Evolutionary conservation across 2,329 filamentous ascomycete species (phyloP), one percentile per base, ranked within the genome.

Genomic region (Scedosporium minutisporum): DNA sequence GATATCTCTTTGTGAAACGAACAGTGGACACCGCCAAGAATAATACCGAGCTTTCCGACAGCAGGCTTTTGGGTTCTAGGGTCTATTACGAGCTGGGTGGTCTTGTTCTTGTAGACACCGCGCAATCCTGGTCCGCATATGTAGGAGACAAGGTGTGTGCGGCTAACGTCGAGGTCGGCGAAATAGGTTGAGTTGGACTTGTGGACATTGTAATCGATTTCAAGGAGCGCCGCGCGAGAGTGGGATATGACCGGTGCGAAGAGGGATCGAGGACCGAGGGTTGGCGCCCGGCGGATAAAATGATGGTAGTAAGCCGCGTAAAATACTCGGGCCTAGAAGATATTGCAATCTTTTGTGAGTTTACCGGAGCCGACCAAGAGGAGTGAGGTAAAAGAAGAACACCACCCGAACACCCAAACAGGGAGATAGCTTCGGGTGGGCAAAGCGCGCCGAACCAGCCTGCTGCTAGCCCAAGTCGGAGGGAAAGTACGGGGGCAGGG

Each of bases 161-260:
- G 89, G 46, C 88, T 86, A 64, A 93, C 83, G 74, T 96, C 92
- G 67, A 96, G 85, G 74, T 96, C 91, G 67, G 86, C 80, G 72
- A 96, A 96, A 78, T 96, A 96, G 33, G 92, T 96, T 68, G 84
- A 86, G 77, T 92, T 91, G 65, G 87, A 87, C 73, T 93, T 92
- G 80, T 93, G 89, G 53, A 91, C 71, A 76, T 95, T 93, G 78
- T 92, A 91, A 76, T 96, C 93, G 69, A 87, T 91, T 75, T 96
- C 91, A 67, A 89, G 81, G 62, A 89, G 76, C 1, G 89, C 84
- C 14, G 88, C 84, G 70, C 86, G 84, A 6, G 87, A 85, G 46
- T 80, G 78, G 16, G 87, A 85, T 64, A 90, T 85, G 60, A 89
- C 76, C 58, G 89, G 87, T 58, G 86, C 83, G 77, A 93, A 95